A percentile compares a stretch with the other conserved stretches of the same genome.
These are phyloP conservation scores for Diaporthe velutina DNA, from an alignment of 2,329 filamentous ascomycete species.

Conservation along the genomic window DNA sequence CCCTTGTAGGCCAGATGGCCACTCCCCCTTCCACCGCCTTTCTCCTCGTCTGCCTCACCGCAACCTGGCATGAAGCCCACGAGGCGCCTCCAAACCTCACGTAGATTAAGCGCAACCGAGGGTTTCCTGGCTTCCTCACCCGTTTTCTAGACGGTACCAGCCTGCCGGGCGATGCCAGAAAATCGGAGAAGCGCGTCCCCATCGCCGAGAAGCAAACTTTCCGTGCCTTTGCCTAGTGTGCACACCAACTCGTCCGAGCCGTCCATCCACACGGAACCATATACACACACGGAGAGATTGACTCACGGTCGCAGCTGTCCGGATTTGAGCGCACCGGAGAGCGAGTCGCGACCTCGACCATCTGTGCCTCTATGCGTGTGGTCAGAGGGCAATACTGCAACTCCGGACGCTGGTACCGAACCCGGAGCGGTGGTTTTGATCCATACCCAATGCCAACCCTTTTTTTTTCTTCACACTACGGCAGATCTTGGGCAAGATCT, in stretches of 20 bases:
- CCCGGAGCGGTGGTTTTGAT: conserved; percentile 29
- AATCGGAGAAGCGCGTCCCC: neutral
- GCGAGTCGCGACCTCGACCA: conserved; percentile 11
- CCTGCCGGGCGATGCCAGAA: neutral
- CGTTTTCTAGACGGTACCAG: neutral
- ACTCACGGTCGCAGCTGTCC: conserved; percentile 2
- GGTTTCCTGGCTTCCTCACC: neutral
- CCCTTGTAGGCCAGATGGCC: neutral
- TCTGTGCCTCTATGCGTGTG: neutral
- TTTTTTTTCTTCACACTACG: neutral
- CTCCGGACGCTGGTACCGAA: conserved; percentile 18
- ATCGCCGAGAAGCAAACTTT: conserved; percentile 24
- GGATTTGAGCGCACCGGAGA: neutral
- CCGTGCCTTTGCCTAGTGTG: conserved; percentile 16
- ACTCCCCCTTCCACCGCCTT: conserved; percentile 7
- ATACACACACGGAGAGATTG: neutral
- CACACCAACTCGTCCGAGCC: neutral
- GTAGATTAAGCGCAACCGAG: conserved; percentile 9
- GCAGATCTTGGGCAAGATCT: conserved; percentile 30
- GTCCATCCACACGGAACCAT: neutral
- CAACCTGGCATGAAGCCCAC: conserved; percentile 14
- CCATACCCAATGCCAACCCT: conserved; percentile 16
- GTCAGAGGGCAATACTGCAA: neutral
- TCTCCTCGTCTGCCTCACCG: conserved; percentile 31
- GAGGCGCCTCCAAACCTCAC: neutral